Conservation (phyloP, 179 eudicot species). For the Drosera spatulata region DNA sequence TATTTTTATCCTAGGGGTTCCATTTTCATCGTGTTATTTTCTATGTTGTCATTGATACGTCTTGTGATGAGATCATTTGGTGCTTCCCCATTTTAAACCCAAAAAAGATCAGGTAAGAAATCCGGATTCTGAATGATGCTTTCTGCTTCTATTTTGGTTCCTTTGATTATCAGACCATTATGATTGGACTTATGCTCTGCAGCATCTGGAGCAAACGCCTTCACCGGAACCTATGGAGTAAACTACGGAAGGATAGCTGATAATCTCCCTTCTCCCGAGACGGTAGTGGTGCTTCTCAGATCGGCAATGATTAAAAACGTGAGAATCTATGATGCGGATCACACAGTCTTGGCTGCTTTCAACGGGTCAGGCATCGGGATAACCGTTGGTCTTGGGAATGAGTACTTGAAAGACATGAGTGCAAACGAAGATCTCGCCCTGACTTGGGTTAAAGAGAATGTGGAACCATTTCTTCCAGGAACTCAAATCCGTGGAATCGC, state of each 20-base stretch:
- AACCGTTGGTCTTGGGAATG: constrained; percentile 51
- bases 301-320: constrained; percentile 59
- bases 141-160: not conserved
- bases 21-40: too few species aligned
- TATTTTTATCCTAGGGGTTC: too few species aligned
- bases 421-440: constrained; percentile 42
- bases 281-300: constrained; percentile 64
- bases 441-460: constrained; percentile 67
- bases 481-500: constrained; percentile 66
- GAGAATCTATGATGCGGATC: constrained; percentile 78
- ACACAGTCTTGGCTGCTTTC: constrained; percentile 52
- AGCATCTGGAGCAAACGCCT: constrained; percentile 21
- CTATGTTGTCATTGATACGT: too few species aligned
- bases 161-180: not conserved
- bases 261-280: constrained; percentile 61
- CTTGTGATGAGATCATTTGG: too few species aligned
- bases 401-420: constrained; percentile 43
- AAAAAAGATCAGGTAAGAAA: too few species aligned
- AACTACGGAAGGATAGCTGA: constrained; percentile 81
- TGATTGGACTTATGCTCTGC: not conserved
- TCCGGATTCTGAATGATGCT: not conserved
- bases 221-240: constrained; percentile 76
- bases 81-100: too few species aligned
- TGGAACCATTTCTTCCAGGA: constrained; percentile 45
- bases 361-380: constrained; percentile 56